Evolutionary conservation across 108 stramenopile species (phyloP).

Genomic region (Nitzschia palea): DNA sequence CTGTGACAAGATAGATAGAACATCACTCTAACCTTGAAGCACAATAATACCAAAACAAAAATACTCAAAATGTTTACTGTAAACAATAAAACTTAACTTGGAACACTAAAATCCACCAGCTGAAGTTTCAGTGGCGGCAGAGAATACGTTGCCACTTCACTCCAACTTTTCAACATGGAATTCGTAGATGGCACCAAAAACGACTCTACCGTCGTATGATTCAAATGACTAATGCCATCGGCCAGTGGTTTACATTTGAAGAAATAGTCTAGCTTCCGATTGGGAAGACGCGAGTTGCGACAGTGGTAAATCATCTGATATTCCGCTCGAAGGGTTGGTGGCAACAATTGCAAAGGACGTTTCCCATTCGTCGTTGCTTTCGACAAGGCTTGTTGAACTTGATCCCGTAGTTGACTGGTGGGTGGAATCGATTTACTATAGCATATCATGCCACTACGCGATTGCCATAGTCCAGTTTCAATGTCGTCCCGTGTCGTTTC

Average conservation of each 20-base stretch:
- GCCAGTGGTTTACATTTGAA: slow-evolving; percentile 78
- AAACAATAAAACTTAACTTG: not conserved
- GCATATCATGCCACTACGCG: slow-evolving; percentile 38
- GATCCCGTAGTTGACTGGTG: slow-evolving; percentile 31
- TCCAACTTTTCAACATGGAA: slow-evolving; percentile 25
- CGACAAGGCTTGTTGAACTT: slow-evolving; percentile 21
- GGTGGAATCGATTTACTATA: slow-evolving; percentile 65
- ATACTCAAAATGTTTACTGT: not conserved
- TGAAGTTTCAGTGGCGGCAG: slow-evolving; percentile 67
- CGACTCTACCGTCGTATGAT: slow-evolving; percentile 58
- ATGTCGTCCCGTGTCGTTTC: slow-evolving; percentile 35
- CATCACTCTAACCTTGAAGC: not conserved
- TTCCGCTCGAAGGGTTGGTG: slow-evolving; percentile 46
- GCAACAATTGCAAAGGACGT: slow-evolving; percentile 19
- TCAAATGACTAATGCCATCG: slow-evolving; percentile 45
- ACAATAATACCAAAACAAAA: not conserved
- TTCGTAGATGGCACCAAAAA: slow-evolving; percentile 16
- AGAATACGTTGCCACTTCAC: slow-evolving; percentile 47
- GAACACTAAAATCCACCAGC: slow-evolving; percentile 65
- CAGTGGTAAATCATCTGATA: slow-evolving; percentile 73
- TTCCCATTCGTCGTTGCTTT: not conserved
- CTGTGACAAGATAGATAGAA: slow-evolving; percentile 68
- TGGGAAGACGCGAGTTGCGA: slow-evolving; percentile 32
- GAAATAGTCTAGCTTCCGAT: slow-evolving; percentile 53
- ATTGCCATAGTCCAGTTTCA: slow-evolving; percentile 70